Evolutionary conservation across 768 basidiomycete genomes (phyloP).

Genomic region (Trametes cingulata): DNA sequence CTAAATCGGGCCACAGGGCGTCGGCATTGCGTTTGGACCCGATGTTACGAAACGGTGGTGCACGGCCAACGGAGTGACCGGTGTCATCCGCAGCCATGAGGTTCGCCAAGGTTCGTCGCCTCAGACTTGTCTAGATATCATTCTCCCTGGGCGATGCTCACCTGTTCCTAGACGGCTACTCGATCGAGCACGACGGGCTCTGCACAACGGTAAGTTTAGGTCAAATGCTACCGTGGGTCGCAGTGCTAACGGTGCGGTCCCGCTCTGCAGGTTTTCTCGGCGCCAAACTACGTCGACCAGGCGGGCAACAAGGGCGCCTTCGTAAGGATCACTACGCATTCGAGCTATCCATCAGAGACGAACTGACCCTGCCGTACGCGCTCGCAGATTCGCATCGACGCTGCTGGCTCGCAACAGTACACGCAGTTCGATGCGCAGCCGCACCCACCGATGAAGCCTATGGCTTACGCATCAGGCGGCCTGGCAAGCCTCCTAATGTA

Average conservation of each 20-base stretch:
- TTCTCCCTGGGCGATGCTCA: constrained; percentile 3
- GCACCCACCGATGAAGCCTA: constrained; percentile 90
- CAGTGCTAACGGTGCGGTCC: constrained; percentile 13
- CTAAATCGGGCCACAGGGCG: constrained; percentile 57
- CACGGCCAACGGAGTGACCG: constrained; percentile 79
- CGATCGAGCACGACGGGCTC: constrained; percentile 91
- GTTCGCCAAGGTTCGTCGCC: constrained; percentile 80
- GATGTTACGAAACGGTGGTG: constrained; percentile 93
- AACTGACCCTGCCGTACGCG: neutral
- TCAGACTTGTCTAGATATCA: neutral
- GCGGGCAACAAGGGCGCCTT: constrained; percentile 91
- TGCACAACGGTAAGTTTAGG: constrained; percentile 76
- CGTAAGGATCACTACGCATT: constrained; percentile 45
- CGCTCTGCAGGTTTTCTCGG: constrained; percentile 76
- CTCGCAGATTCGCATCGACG: constrained; percentile 77
- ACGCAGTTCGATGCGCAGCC: constrained; percentile 82
- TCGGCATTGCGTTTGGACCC: constrained; percentile 94
- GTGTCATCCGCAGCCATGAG: constrained; percentile 94
- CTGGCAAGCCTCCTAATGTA: constrained; percentile 73
- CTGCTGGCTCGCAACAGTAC: constrained; percentile 70
- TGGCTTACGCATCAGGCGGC: constrained; percentile 81
- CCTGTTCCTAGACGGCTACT: constrained; percentile 73
- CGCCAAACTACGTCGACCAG: constrained; percentile 94
- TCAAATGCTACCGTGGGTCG: neutral
- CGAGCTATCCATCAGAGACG: neutral